phyloP scores from a whole-genome alignment of 306 rosid species.

The Ormosia emarginata region DNA sequence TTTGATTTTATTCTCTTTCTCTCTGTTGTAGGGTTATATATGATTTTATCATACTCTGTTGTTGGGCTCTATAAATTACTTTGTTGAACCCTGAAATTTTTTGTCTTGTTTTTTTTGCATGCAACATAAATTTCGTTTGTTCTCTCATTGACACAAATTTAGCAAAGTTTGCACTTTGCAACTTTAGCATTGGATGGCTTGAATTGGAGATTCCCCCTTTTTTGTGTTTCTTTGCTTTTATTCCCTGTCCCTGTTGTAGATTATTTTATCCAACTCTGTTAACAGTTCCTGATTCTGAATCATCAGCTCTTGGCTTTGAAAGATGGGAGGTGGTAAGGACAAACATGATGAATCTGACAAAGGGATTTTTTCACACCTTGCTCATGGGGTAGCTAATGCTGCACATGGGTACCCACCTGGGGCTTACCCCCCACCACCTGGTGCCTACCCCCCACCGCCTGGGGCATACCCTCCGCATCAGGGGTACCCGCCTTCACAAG shows the following conservation, averaged over 20 bases:
- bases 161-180: neutral
- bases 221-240: neutral
- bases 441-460: conserved; percentile 23
- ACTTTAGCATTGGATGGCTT: neutral
- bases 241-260: neutral
- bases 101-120: neutral
- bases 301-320: conserved; percentile 14
- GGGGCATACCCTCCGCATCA: conserved; percentile 35
- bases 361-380: conserved; percentile 62
- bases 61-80: too few species aligned
- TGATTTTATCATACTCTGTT: neutral
- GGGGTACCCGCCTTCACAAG: conserved; percentile 21
- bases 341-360: conserved; percentile 68
- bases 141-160: neutral
- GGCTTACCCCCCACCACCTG: conserved; percentile 18
- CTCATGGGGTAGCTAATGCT: conserved; percentile 51
- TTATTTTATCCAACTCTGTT: neutral
- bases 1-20: neutral
- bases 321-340: conserved; percentile 86
- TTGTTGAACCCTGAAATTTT: neutral
- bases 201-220: neutral
- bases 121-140: neutral
- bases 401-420: conserved; percentile 51
- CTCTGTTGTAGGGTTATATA: neutral
- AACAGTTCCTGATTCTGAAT: neutral